These are phyloP conservation scores for Cetraspora pellucida DNA, from an alignment of 192 early-diverging fungal species.

Conservation along the genomic window DNA sequence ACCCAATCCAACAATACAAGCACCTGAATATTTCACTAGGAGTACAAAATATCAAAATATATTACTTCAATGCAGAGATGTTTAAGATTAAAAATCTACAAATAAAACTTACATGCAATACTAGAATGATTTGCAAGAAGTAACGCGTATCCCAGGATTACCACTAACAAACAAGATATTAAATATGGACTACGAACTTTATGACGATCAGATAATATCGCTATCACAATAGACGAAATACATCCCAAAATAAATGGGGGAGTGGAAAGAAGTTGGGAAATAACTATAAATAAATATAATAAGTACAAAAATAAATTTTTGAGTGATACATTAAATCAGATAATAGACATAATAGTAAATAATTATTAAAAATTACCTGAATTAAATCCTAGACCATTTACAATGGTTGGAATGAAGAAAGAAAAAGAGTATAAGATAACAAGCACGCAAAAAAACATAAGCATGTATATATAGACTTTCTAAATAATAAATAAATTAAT, in stretches of 20 bases:
- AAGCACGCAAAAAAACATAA: constrained; percentile 66
- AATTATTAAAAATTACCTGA: constrained; percentile 17
- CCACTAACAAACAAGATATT: background rate
- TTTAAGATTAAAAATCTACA: background rate
- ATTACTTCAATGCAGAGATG: background rate
- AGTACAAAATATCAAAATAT: background rate
- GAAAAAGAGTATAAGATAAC: constrained; percentile 66
- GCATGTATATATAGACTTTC: constrained; percentile 52
- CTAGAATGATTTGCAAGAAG: background rate
- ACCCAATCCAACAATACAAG: background rate
- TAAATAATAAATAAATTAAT: background rate
- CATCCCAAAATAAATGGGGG: constrained; percentile 35
- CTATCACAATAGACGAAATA: background rate
- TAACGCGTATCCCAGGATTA: background rate
- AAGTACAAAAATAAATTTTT: background rate
- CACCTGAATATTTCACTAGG: constrained; percentile 10
- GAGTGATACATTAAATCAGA: too few species aligned
- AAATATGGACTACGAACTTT: constrained; percentile 1
- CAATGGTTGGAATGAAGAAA: constrained; percentile 74
- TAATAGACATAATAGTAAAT: background rate
- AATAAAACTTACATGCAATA: background rate
- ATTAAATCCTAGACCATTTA: constrained; percentile 66
- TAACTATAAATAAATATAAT: constrained; percentile 1
- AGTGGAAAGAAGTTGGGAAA: constrained; percentile 36
- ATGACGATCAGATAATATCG: background rate